phyloP scores from a whole-genome alignment of 306 rosid genomes.

The Begonia loranthoides region DNA sequence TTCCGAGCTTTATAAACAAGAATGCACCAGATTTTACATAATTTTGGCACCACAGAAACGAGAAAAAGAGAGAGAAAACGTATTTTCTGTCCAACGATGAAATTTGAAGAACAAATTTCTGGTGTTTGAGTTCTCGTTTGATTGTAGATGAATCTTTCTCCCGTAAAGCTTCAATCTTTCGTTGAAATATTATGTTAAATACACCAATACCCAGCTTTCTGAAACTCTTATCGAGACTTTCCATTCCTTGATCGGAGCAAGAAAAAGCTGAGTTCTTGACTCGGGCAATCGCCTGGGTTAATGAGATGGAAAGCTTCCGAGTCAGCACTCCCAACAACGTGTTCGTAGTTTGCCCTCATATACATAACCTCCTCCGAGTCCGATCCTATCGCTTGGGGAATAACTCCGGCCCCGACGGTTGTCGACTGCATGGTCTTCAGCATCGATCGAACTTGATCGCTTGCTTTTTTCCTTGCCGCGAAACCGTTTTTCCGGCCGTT shows the following conservation, averaged over 20 bases:
- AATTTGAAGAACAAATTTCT: too few species aligned
- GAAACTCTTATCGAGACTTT: not conserved
- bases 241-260: constrained; percentile 60
- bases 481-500: constrained; percentile 60
- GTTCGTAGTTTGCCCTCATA: constrained; percentile 83
- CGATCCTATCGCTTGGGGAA: constrained; percentile 38
- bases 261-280: constrained; percentile 91
- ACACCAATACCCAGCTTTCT: too few species aligned
- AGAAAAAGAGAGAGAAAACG: too few species aligned
- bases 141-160: too few species aligned
- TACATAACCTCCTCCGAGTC: constrained; percentile 60
- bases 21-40: too few species aligned
- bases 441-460: constrained; percentile 33
- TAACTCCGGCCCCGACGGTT: constrained; percentile 76
- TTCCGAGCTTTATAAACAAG: too few species aligned
- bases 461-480: constrained; percentile 42
- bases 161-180: not conserved
- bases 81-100: too few species aligned
- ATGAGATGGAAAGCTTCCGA: constrained; percentile 86
- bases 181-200: not conserved
- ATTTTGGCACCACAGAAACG: too few species aligned
- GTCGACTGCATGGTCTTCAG: constrained; percentile 71
- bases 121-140: too few species aligned
- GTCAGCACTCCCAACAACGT: constrained; percentile 72
- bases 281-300: constrained; percentile 73